A percentile compares a stretch with the other conserved stretches of the same genome.
Evolutionary conservation across 495 filamentous ascomycete genomes (phyloP).

Genomic region (Penicillium lividum): DNA sequence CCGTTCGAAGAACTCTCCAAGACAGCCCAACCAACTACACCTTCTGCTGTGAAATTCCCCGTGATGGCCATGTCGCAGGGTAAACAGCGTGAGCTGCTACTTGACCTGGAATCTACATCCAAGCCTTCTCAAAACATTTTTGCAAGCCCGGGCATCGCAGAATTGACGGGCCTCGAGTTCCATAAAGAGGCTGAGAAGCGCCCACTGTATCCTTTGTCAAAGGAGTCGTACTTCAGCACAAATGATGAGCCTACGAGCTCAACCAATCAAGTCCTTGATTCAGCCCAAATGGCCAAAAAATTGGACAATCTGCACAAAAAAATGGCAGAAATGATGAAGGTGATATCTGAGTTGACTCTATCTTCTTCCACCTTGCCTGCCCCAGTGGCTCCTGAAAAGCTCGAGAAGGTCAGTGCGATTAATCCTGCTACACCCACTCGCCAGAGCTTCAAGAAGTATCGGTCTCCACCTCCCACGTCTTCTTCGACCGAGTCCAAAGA

Average conservation of each 20-base stretch:
- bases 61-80: not conserved
- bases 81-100: not conserved
- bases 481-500: not conserved
- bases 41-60: not conserved
- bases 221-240: not conserved
- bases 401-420: not conserved
- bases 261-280: too few relatives aligned
- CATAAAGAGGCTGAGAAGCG: not conserved
- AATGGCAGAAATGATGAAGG: too few relatives aligned
- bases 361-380: not conserved
- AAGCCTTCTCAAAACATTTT: not conserved
- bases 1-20: too few relatives aligned
- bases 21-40: too few relatives aligned
- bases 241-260: not conserved
- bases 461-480: not conserved
- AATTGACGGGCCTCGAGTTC: not conserved
- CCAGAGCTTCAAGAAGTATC: not conserved
- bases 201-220: too few relatives aligned
- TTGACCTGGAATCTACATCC: not conserved
- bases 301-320: too few relatives aligned
- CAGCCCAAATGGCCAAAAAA: too few relatives aligned
- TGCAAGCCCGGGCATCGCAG: not conserved
- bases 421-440: not conserved
- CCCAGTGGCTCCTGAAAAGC: not conserved
- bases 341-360: too few relatives aligned